Evolutionary conservation across 345 rosid genomes (phyloP), one percentile per base, ranked within the genome.

Genomic region (Acer campestre): DNA sequence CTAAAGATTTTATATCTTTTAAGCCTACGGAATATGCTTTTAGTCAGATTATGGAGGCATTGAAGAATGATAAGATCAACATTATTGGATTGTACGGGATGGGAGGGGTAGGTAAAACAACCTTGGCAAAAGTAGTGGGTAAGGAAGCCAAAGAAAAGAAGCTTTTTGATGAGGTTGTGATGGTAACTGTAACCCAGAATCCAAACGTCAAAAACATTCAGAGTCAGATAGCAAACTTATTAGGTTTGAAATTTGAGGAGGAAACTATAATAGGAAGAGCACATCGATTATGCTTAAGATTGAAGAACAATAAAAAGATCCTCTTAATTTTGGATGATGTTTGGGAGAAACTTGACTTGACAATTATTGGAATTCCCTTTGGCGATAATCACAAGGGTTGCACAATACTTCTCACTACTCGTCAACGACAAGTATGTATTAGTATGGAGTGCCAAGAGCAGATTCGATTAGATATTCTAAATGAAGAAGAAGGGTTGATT

Each of bases 281-380:
- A 6, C 12, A 27, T 1, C 73, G 66, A 6, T 35, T 82, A 5
- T 0, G 16, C 16, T 16, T 44, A 0, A 27, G 71, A 29, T 74
- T 81, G 53, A 74, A 8, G 11, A 38, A 3, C 0, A 70, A 67
- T 13, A 59, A 78, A 25, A 75, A 53, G 67, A 31, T 72, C 10
- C 82, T 82, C 17, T 27, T 82, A 58, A 75, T 82, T 14, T 22
- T 82, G 22, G 85, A 82, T 53, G 77, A 82, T 11, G 13, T 82
- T 1, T 82, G 85, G 85, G 10, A 1, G 1, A 8, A 8, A 3
- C 61, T 82, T 6, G 62, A 79, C 2, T 7, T 71, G 56, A 22
- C 48, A 7, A 23, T 4, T 0, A 62, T 82, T 1, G 85, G 85
- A 44, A 75, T 82, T 23, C 72, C 82, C 0, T 49, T 49, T 0